Conservation (phyloP, 768 basidiomycete species). For the Macrolepiota dolichaula region DNA sequence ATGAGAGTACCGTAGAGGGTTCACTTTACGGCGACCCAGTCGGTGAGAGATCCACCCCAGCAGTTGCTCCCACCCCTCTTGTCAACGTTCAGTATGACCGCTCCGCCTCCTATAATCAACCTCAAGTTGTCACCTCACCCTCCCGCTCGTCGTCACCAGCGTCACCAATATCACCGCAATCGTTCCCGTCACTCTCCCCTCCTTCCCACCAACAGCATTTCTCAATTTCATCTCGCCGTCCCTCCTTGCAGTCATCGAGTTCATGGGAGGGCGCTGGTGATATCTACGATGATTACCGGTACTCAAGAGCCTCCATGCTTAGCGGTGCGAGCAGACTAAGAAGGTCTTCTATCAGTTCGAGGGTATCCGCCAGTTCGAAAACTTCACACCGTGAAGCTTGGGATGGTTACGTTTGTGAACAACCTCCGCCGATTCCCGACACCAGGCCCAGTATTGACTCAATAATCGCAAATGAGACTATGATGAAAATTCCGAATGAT, state of each 20-base stretch:
- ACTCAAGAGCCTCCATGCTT: slow-evolving; percentile 57
- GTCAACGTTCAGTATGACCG: neutral
- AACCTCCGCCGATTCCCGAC: slow-evolving; percentile 20
- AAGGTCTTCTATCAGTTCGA: slow-evolving; percentile 1
- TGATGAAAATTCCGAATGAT: slow-evolving; percentile 1
- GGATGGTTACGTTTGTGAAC: slow-evolving; percentile 6
- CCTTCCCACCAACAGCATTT: neutral
- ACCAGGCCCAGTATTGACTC: slow-evolving; percentile 19
- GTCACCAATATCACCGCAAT: slow-evolving; percentile 12
- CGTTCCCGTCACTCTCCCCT: slow-evolving; percentile 17
- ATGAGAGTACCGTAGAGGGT: slow-evolving; percentile 22
- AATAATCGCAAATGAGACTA: neutral
- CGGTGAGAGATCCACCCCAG: slow-evolving; percentile 13
- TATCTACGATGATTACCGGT: slow-evolving; percentile 80
- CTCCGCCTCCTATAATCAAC: neutral
- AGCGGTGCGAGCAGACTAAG: slow-evolving; percentile 21
- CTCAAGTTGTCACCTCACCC: neutral
- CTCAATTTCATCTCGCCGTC: slow-evolving; percentile 16
- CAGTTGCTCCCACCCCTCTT: neutral
- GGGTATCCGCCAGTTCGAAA: slow-evolving; percentile 1
- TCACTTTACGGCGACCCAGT: slow-evolving; percentile 17
- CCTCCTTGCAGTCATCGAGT: slow-evolving; percentile 25
- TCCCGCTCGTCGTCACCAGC: slow-evolving; percentile 1
- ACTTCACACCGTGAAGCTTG: neutral
- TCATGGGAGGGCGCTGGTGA: slow-evolving; percentile 67